Conservation (phyloP, 345 rosid genomes). For the Erysimum cheiranthoides region DNA sequence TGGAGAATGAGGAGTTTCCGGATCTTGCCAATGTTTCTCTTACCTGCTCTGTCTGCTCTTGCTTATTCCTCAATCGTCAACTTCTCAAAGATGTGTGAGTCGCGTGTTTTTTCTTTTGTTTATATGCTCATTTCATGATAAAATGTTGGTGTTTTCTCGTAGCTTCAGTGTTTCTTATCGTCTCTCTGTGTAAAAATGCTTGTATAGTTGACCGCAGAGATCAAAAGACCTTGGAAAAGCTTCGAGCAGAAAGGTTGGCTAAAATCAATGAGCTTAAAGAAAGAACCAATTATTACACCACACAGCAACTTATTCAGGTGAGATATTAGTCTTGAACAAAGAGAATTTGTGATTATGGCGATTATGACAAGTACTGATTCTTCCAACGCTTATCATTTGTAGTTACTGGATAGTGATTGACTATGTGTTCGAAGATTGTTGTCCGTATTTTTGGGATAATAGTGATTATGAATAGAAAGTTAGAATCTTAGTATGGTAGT, state of each 20-base stretch:
- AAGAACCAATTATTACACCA: conserved; percentile 86
- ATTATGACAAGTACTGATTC: background rate
- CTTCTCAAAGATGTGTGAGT: conserved; percentile 74
- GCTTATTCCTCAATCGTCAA: conserved; percentile 58
- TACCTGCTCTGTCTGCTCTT: conserved; percentile 64
- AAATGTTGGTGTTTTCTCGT: conserved; percentile 5
- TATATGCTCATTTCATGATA: conserved; percentile 3
- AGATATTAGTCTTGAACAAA: conserved; percentile 9
- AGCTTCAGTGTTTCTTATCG: conserved; percentile 2
- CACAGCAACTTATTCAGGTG: conserved; percentile 97
- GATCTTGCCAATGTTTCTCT: conserved; percentile 70
- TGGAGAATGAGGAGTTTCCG: conserved; percentile 76
- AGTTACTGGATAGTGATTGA: background rate
- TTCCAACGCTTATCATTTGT: background rate
- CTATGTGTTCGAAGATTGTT: background rate
- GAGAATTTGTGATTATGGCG: background rate
- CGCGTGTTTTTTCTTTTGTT: background rate
- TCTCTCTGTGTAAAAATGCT: conserved; percentile 22
- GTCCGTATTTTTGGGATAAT: background rate
- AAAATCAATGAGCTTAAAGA: conserved; percentile 97
- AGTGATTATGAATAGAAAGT: background rate
- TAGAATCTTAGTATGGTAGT: conserved; percentile 1
- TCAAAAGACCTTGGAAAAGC: conserved; percentile 80
- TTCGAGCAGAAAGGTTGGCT: conserved; percentile 84
- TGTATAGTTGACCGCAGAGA: conserved; percentile 78